phyloP scores from a whole-genome alignment of 1,284 basidiomycete species.

The Chalciporus piperatoides region DNA sequence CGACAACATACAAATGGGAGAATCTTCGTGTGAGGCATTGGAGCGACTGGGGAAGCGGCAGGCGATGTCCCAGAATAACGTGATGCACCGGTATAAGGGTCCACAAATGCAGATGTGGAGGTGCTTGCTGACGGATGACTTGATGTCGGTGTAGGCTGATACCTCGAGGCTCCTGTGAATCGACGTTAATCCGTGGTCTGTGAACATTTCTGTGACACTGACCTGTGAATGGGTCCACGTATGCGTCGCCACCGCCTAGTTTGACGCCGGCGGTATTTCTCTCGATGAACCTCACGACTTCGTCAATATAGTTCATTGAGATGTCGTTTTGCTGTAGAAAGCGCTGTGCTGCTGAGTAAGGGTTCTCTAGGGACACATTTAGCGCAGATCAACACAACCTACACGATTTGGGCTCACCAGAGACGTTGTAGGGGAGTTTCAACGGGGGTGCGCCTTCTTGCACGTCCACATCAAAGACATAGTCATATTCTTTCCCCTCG shows the following conservation, averaged over 20 bases:
- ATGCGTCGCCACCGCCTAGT: constrained; percentile 59
- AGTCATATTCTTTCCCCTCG: constrained; percentile 94
- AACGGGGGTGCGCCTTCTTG: constrained; percentile 90
- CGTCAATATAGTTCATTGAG: constrained; percentile 79
- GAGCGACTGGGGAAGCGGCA: constrained; percentile 22
- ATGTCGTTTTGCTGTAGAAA: constrained; percentile 88
- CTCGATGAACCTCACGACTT: constrained; percentile 93
- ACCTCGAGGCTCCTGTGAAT: constrained; percentile 37
- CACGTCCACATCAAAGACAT: constrained; percentile 98
- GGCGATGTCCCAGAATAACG: constrained; percentile 32
- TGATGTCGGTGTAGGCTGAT: constrained; percentile 15
- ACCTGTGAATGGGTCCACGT: constrained; percentile 92
- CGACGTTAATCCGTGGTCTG: constrained; percentile 24
- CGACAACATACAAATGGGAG: constrained; percentile 55
- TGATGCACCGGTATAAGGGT: constrained; percentile 41
- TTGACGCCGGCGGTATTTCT: constrained; percentile 82
- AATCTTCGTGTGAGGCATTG: constrained; percentile 37
- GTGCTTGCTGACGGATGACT: constrained; percentile 10
- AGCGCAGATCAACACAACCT: constrained; percentile 4
- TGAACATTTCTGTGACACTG: constrained; percentile 14
- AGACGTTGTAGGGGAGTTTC: constrained; percentile 91
- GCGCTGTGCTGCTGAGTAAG: constrained; percentile 84
- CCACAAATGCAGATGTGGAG: constrained; percentile 34
- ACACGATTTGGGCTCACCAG: constrained; percentile 49
- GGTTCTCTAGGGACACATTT: constrained; percentile 66